Percentiles rank a stretch among this genome's conserved stretches.
Conservation (phyloP, 371 early-diverging fungal genomes). For the Sporodiniella umbellata region DNA sequence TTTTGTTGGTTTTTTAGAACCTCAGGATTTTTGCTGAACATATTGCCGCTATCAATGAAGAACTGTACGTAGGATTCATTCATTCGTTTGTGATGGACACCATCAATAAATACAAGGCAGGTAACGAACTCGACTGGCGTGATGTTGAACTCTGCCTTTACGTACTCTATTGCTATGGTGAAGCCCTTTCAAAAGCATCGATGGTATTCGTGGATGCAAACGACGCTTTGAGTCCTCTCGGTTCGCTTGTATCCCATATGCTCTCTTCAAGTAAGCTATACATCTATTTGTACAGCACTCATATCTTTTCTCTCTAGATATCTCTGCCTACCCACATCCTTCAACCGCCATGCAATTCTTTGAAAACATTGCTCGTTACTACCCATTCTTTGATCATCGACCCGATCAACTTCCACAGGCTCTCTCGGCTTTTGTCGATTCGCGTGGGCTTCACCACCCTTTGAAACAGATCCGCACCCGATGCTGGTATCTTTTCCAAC, state of each 20-base stretch:
- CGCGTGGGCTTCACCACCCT: constrained; percentile 78
- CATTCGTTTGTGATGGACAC: constrained; percentile 60
- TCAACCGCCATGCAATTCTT: constrained; percentile 74
- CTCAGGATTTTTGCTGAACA: constrained; percentile 72
- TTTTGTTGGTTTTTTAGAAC: too few species aligned
- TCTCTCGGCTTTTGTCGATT: constrained; percentile 74
- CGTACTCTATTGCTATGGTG: constrained; percentile 73
- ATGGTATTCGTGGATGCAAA: constrained; percentile 55
- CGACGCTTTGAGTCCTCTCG: constrained; percentile 59
- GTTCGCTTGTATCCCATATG: constrained; percentile 73
- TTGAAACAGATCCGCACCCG: constrained; percentile 70
- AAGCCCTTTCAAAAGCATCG: constrained; percentile 60
- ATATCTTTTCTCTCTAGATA: constrained; percentile 34
- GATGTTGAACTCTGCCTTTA: constrained; percentile 82
- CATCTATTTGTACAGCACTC: neutral
- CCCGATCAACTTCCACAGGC: constrained; percentile 70
- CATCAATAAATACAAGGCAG: constrained; percentile 48
- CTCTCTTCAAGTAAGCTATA: constrained; percentile 42
- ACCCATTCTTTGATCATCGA: constrained; percentile 69
- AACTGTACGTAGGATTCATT: constrained; percentile 54
- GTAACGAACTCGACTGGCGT: constrained; percentile 64
- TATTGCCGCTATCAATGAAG: constrained; percentile 65
- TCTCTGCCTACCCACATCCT: constrained; percentile 79
- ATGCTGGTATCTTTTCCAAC: constrained; percentile 87
- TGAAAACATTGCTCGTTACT: constrained; percentile 75